Evolutionary conservation across 352 stramenopile species (phyloP).

Genomic region (Pythium catenulatum): DNA sequence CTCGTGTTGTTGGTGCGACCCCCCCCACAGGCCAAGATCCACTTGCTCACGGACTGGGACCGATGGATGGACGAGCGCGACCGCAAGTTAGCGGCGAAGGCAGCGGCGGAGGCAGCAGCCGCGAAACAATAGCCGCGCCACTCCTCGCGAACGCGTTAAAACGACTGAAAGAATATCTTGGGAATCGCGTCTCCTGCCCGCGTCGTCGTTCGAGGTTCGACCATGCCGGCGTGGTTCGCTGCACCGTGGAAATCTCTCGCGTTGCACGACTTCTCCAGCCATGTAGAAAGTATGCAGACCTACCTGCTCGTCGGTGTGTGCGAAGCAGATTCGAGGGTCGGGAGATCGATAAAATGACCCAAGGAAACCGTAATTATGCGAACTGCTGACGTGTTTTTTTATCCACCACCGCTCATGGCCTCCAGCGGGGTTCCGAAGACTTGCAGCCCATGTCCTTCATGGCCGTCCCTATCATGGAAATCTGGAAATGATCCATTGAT

Average conservation of each 20-base stretch:
- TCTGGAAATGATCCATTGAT: no score
- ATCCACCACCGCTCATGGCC: no score
- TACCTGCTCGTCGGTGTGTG: background rate
- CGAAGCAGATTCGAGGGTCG: background rate
- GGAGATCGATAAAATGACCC: constrained; percentile 26
- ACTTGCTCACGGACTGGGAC: constrained; percentile 89
- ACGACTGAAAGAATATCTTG: no score
- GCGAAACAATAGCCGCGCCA: constrained; percentile 67
- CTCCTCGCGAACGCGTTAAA: no score
- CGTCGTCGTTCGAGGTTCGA: no score
- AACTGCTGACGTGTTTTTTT: no score
- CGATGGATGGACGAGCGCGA: constrained; percentile 90
- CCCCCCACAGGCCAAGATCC: constrained; percentile 90
- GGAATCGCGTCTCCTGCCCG: background rate
- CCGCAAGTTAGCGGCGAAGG: constrained; percentile 68
- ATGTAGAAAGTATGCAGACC: background rate
- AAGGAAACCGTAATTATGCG: constrained; percentile 55
- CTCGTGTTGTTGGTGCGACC: no score
- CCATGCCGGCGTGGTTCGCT: background rate
- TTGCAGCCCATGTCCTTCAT: no score
- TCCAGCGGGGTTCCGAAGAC: no score
- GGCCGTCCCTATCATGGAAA: no score
- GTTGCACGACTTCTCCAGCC: background rate
- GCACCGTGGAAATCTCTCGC: background rate
- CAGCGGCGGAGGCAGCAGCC: constrained; percentile 57